Percentiles rank a stretch among this genome's conserved stretches.
phyloP scores from a whole-genome alignment of 139 green algal genomes.

The Desmodesmus armatus region DNA sequence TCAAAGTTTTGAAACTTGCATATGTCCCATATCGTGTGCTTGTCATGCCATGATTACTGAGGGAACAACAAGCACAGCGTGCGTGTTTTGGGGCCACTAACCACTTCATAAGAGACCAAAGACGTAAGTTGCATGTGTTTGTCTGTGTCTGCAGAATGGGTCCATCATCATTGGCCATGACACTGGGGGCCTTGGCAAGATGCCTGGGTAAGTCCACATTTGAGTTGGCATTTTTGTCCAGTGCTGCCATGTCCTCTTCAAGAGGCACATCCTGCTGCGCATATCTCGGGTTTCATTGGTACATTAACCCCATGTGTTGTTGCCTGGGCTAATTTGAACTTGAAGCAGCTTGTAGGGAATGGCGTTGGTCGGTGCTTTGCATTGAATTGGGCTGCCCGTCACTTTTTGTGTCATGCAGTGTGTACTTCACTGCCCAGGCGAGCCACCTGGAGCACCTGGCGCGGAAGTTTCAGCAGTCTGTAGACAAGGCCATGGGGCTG shows the following conservation, averaged over 20 bases:
- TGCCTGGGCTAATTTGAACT: no score
- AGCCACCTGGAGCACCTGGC: conserved; percentile 40
- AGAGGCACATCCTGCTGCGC: no score
- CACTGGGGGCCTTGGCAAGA: conserved; percentile 53
- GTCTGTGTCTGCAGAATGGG: not conserved
- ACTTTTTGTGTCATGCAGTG: not conserved
- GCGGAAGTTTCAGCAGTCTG: not conserved
- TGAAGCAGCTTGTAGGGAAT: no score
- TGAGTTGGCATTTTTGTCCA: not conserved
- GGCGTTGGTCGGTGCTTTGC: not conserved
- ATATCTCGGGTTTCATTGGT: no score
- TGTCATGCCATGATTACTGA: not conserved
- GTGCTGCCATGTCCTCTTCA: not conserved
- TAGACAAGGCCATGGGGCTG: conserved; percentile 4
- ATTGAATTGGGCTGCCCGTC: no score
- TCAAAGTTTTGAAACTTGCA: no score
- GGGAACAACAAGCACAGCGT: no score
- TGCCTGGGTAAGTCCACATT: conserved; percentile 45
- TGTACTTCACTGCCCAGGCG: conserved; percentile 45
- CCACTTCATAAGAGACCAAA: no score
- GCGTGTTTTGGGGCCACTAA: not conserved
- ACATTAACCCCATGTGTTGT: no score
- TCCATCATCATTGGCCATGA: conserved; percentile 25
- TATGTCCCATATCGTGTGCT: not conserved
- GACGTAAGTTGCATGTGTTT: no score